Percentiles rank a stretch among this genome's conserved stretches.
These are phyloP conservation scores for Candida insectorum DNA, from an alignment of 805 yeast species.

Conservation along the genomic window DNA sequence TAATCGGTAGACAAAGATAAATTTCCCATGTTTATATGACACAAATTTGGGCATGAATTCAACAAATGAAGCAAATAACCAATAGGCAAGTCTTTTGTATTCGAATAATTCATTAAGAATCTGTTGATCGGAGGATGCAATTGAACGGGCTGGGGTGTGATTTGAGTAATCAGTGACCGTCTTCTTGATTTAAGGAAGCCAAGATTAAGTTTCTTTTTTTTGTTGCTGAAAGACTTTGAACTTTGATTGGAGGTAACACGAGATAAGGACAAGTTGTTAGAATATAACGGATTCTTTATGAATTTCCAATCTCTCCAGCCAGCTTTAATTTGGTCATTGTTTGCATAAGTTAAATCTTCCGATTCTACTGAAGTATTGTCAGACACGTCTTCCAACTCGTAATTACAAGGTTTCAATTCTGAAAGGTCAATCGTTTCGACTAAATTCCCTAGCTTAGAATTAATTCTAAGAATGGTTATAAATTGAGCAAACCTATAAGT, in stretches of 20 bases:
- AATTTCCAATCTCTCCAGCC: slow-evolving; percentile 94
- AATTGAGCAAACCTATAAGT: slow-evolving; percentile 81
- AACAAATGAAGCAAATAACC: slow-evolving; percentile 72
- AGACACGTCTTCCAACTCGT: slow-evolving; percentile 10
- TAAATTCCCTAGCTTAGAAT: slow-evolving; percentile 51
- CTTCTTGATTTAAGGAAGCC: slow-evolving; percentile 7
- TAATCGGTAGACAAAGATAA: slow-evolving; percentile 68
- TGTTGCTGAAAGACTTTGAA: slow-evolving; percentile 9
- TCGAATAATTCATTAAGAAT: slow-evolving; percentile 58
- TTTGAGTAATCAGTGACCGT: slow-evolving; percentile 5
- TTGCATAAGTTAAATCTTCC: slow-evolving; percentile 5
- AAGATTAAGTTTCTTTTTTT: slow-evolving; percentile 7
- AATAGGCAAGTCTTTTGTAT: slow-evolving; percentile 72
- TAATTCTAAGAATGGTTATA: slow-evolving; percentile 59
- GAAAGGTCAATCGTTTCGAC: slow-evolving; percentile 63
- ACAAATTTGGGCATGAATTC: slow-evolving; percentile 62
- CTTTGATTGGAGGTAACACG: slow-evolving; percentile 10
- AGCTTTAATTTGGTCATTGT: slow-evolving; percentile 46
- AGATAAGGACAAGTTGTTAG: slow-evolving; percentile 18
- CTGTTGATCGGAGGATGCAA: slow-evolving; percentile 61
- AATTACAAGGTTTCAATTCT: slow-evolving; percentile 31
- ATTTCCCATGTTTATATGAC: slow-evolving; percentile 53
- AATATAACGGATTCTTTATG: slow-evolving; percentile 65
- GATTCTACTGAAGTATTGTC: background rate
- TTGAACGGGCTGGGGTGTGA: background rate